Base-by-base conservation (phyloP, 331 rosid species). In the Prunus yedoensis region DNA sequence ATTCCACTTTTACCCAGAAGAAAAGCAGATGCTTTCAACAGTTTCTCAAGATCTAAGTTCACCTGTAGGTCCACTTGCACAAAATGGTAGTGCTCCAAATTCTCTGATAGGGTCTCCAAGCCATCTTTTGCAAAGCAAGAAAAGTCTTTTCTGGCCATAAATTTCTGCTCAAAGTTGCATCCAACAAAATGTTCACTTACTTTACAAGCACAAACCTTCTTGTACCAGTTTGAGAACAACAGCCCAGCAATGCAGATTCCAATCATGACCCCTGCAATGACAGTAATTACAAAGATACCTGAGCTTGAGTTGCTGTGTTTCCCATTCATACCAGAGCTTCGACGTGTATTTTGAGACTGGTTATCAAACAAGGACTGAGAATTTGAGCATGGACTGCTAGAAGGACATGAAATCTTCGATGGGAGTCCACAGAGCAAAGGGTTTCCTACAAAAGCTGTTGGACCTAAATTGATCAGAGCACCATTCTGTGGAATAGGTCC, bases 21-120 rank as follows among this genome's bases (percentile, higher is more conserved):
- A 74, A 94, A 91, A 66, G 98, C 98, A 5, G 98, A 94, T 53
- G 98, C 96, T 89, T 94, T 94, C n/a, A 94, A 95, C 83, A 94
- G 95, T 77, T 91, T 94, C 71, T 91, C 97, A 75, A 94, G 92
- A 86, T 94, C 98, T 77, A 94, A 91, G 16, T 85, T 83, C 72
- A 88, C 91, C 47, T 80, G 90, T 13, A 82, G 16, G 75, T 88
- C 97, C 78, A 94, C 82, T 17, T 93, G 82, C 50, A 94, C 91
- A 76, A 94, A 91, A 81, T 91, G 94, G 82, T 88, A 82, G 53
- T 91, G 94, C 89, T 90, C 93, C 2, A 85, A 77, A 77, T 88
- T 71, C 56, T 93, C 96, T 8, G 98, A 88, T 51, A 84, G 66
- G 10, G 79, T 85, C 76, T 86, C 95, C 2, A 90, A 85, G 79